Conservation (phyloP, 495 filamentous ascomycete species). For the Entonaema liquescens region DNA sequence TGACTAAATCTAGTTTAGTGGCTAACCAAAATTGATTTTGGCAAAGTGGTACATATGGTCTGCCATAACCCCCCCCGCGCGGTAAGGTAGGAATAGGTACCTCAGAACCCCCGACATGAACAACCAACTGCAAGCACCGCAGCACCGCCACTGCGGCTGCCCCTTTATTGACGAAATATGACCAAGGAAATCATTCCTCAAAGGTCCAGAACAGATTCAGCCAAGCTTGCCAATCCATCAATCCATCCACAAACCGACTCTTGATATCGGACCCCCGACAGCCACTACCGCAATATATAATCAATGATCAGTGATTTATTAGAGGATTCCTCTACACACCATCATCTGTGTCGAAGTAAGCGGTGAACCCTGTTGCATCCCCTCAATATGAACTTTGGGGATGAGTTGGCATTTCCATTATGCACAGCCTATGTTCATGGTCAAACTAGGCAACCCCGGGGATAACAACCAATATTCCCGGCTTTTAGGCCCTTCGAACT, state of each 20-base stretch:
- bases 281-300: constrained; percentile 16
- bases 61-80: too few relatives aligned
- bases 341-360: constrained; percentile 20
- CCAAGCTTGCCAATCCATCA: neutral
- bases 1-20: too few relatives aligned
- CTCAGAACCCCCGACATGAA: too few relatives aligned
- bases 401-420: constrained; percentile 12
- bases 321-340: constrained; percentile 25
- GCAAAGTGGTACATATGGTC: too few relatives aligned
- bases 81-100: too few relatives aligned
- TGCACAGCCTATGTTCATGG: constrained; percentile 10
- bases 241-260: neutral
- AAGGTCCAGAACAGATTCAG: constrained; percentile 3
- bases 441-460: constrained; percentile 18
- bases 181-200: constrained; percentile 29
- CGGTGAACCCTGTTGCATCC: constrained; percentile 17
- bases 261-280: constrained; percentile 8
- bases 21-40: too few relatives aligned
- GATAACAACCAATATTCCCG: constrained; percentile 13
- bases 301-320: neutral
- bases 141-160: constrained; percentile 30
- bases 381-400: neutral
- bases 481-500: neutral
- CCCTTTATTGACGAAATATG: constrained; percentile 13
- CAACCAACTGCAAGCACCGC: too few relatives aligned